Conservation (phyloP, 2,329 filamentous ascomycete species). For the Aspergillus awamori region DNA sequence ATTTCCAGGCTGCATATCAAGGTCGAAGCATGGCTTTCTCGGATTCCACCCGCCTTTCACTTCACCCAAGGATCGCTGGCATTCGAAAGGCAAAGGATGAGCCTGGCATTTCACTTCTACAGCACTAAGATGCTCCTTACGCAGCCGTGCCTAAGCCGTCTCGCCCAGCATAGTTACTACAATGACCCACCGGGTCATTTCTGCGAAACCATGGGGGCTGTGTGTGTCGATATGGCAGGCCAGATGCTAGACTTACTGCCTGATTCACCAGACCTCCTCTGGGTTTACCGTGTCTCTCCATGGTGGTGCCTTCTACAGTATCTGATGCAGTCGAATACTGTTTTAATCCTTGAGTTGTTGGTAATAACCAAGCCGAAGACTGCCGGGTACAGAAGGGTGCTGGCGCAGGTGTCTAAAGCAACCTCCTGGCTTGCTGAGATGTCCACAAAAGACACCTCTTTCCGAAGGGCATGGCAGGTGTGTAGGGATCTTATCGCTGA, state of each 20-base stretch:
- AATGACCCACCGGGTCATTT: conserved; percentile 31
- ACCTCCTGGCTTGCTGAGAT: conserved; percentile 41
- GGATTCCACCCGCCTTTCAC: conserved; percentile 41
- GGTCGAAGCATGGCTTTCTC: conserved; percentile 43
- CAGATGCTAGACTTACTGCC: conserved; percentile 42
- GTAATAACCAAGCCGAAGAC: conserved; percentile 36
- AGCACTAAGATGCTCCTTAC: conserved; percentile 46
- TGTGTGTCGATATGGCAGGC: conserved; percentile 42
- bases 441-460: conserved; percentile 36
- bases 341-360: conserved; percentile 42
- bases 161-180: conserved; percentile 33
- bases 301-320: conserved; percentile 49
- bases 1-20: conserved; percentile 39
- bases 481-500: conserved; percentile 32
- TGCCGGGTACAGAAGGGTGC: conserved; percentile 29
- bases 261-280: conserved; percentile 34
- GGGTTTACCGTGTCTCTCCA: conserved; percentile 36
- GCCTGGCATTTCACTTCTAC: conserved; percentile 47
- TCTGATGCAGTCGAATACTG: conserved; percentile 43
- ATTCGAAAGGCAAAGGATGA: conserved; percentile 38
- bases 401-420: conserved; percentile 37
- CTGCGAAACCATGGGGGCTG: conserved; percentile 37
- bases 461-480: conserved; percentile 38
- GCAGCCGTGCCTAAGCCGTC: conserved; percentile 47
- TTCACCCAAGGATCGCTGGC: conserved; percentile 32